phyloP scores from a whole-genome alignment of 2,329 filamentous ascomycete species.

The Diplodia intermedia region DNA sequence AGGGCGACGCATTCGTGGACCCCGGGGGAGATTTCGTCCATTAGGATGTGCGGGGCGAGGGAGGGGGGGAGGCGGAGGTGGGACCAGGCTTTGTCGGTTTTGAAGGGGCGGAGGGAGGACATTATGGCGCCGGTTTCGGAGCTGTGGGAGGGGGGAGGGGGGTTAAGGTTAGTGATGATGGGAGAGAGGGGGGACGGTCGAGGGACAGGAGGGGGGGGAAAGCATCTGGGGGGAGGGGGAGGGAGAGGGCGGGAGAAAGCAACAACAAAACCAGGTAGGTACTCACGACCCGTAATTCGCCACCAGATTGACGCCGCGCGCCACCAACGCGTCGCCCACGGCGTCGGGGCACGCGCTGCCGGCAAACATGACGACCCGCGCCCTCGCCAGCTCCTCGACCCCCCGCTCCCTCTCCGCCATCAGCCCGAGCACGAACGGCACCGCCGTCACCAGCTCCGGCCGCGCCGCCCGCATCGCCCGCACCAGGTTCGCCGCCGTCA shows the following conservation, averaged over 20 bases:
- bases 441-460: constrained; percentile 64
- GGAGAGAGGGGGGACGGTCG: background rate
- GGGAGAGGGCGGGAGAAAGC: too few species aligned
- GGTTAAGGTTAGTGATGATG: constrained; percentile 45
- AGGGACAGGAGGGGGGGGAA: background rate
- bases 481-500: constrained; percentile 39
- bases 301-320: constrained; percentile 61
- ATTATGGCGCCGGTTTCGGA: constrained; percentile 54
- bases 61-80: constrained; percentile 57
- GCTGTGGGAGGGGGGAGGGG: constrained; percentile 42
- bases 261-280: background rate
- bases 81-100: constrained; percentile 64
- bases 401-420: constrained; percentile 65
- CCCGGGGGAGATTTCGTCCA: constrained; percentile 45
- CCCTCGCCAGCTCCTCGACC: constrained; percentile 53
- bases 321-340: constrained; percentile 61
- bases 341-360: constrained; percentile 66
- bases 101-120: constrained; percentile 62
- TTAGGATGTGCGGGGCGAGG: constrained; percentile 49
- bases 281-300: constrained; percentile 61
- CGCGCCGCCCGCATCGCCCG: constrained; percentile 38
- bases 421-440: constrained; percentile 70
- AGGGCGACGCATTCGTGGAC: constrained; percentile 48
- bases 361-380: constrained; percentile 64
- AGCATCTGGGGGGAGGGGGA: background rate